Evolutionary conservation across 208 protist genomes (phyloP).

Genomic region (Trypanosoma mega): DNA sequence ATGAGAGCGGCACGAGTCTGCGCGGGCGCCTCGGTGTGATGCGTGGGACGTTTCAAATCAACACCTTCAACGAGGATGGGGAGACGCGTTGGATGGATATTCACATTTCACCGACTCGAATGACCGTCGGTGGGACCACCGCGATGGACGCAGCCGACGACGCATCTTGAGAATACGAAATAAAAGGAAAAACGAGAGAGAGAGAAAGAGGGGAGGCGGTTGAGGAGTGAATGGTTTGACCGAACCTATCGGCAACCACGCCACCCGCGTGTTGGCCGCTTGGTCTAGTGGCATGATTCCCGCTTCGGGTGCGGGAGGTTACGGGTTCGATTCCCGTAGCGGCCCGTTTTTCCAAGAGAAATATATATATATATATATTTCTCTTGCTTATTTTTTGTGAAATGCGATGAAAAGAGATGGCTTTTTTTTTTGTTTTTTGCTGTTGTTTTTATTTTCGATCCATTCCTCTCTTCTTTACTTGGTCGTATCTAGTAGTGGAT

Average conservation of each 20-base stretch:
- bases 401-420: too few species aligned
- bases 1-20: slow-evolving; percentile 65
- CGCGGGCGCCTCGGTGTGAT: slow-evolving; percentile 57
- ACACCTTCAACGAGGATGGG: slow-evolving; percentile 68
- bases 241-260: neutral
- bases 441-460: too few species aligned
- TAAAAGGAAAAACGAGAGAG: too few species aligned
- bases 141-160: neutral
- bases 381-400: neutral
- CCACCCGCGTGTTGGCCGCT: slow-evolving; percentile 35
- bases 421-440: too few species aligned
- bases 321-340: slow-evolving; percentile 79
- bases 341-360: slow-evolving; percentile 16
- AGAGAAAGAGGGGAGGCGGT: neutral
- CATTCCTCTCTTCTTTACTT: neutral
- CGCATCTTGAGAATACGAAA: too few species aligned
- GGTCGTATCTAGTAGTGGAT: neutral
- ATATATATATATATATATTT: neutral
- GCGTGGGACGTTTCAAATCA: slow-evolving; percentile 84
- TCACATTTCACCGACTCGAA: slow-evolving; percentile 60
- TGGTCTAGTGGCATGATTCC: slow-evolving; percentile 86
- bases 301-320: slow-evolving; percentile 82
- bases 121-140: slow-evolving; percentile 24
- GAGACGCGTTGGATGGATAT: slow-evolving; percentile 72
- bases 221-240: neutral